Percentiles rank a stretch among this genome's conserved stretches.
Conservation (phyloP, 192 early-diverging fungal species). For the Podila epicladia region DNA sequence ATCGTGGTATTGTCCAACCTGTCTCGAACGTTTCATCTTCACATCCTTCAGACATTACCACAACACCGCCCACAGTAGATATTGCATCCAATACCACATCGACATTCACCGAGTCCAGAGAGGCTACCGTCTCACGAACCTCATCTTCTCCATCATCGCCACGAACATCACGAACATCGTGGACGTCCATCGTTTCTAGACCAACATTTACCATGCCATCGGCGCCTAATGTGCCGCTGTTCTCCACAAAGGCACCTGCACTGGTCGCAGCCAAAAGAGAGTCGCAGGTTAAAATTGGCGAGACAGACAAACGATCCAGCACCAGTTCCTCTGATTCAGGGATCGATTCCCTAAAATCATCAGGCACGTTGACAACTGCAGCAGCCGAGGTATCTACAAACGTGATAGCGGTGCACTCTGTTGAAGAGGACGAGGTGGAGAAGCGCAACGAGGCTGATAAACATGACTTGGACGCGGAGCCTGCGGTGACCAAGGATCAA, state of each 20-base stretch:
- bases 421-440: too few relatives aligned
- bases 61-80: neutral
- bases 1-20: constrained; percentile 19
- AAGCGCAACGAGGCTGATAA: too few relatives aligned
- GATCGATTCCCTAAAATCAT: too few relatives aligned
- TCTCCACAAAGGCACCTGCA: neutral
- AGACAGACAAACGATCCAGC: neutral
- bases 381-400: too few relatives aligned
- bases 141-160: constrained; percentile 14
- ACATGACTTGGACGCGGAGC: too few relatives aligned
- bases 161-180: constrained; percentile 19
- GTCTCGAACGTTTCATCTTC: neutral
- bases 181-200: constrained; percentile 19
- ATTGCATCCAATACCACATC: neutral
- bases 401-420: too few relatives aligned
- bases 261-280: neutral
- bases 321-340: neutral
- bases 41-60: neutral
- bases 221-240: constrained; percentile 29
- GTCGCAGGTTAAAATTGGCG: neutral
- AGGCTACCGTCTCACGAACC: neutral
- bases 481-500: too few relatives aligned
- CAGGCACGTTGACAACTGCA: too few relatives aligned
- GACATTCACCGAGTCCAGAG: neutral
- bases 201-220: constrained; percentile 38